Evolutionary conservation across 164 flowering plant species (phyloP), one percentile per base, ranked within the genome.

Genomic region (Vitis amurensis): DNA sequence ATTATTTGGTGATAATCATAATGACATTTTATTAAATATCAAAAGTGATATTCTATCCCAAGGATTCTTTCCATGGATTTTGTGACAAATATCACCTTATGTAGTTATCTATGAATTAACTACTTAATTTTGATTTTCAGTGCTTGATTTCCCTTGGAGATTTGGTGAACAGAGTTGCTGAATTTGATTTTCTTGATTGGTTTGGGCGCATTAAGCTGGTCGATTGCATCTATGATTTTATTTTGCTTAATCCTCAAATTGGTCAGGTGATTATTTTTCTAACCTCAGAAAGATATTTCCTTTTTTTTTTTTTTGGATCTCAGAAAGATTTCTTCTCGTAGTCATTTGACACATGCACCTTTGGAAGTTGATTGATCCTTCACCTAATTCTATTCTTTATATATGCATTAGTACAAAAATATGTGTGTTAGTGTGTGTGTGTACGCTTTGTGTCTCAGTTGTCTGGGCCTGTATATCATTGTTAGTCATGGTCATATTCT

Each of bases 141-240:
- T 70, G 75, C 77, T 71, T 90, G 64, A 61, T 51, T 53, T 69
- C 73, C 61, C 87, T 93, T 64, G 90, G 94, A 30, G 86, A 87
- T 70, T 60, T 93, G 81, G 82, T 96, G 51, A 79, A 70, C 60
- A 86, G 80, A 77, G 67, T 91, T 72, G 76, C 83, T 8, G 92
- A 86, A 55, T 69, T 31, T 66, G 81, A 81, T 68, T 76, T 81
- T 68, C 78, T 86, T 76, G 94, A 88, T 74, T 93, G 99, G 98
- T 27, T 31, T 78, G 95, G 88, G 50, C 97, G 99, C 50, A 76
- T 80, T 70, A 84, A 84, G 87, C 81, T 93, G 71, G 77, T 93
- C 68, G 88, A 86, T 52, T 92, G 98, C 84, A 85, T 93, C 61
- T 92, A 95, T 73, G 69, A 84, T 77, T 84, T 88, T 65, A 55